Conservation (phyloP, 306 rosid species). For the Ziziphus jujuba region DNA sequence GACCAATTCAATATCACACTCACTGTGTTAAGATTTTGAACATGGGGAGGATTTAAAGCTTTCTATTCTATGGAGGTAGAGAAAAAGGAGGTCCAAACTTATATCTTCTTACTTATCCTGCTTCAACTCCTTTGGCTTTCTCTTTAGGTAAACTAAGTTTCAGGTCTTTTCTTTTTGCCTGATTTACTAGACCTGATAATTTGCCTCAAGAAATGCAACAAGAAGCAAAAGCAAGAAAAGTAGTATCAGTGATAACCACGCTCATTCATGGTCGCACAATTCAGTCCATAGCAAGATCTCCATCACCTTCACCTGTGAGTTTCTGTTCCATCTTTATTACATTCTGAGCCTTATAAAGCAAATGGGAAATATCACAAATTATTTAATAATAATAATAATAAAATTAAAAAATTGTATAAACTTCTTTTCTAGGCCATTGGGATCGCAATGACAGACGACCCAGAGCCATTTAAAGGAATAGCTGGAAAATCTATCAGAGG, state of each 20-base stretch:
- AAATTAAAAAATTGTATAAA: not conserved
- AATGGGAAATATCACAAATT: not conserved
- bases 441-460: not conserved
- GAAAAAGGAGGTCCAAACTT: no score
- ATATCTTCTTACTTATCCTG: no score
- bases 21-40: not conserved
- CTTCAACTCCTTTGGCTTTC: no score
- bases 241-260: conserved; percentile 10
- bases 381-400: no score
- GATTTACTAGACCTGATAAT: not conserved
- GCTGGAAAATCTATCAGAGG: conserved; percentile 26
- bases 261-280: conserved; percentile 24
- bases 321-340: not conserved
- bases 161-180: no score
- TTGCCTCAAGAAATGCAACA: conserved; percentile 25
- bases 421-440: conserved; percentile 25
- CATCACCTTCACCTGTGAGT: conserved; percentile 52
- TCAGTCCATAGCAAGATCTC: conserved; percentile 32
- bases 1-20: conserved; percentile 13
- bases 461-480: conserved; percentile 10
- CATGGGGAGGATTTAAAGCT: not conserved
- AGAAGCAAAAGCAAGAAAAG: conserved; percentile 19
- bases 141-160: no score
- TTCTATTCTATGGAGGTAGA: no score
- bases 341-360: no score